Conservation (phyloP, 352 stramenopile species). For the Phytophthora capsici region DNA sequence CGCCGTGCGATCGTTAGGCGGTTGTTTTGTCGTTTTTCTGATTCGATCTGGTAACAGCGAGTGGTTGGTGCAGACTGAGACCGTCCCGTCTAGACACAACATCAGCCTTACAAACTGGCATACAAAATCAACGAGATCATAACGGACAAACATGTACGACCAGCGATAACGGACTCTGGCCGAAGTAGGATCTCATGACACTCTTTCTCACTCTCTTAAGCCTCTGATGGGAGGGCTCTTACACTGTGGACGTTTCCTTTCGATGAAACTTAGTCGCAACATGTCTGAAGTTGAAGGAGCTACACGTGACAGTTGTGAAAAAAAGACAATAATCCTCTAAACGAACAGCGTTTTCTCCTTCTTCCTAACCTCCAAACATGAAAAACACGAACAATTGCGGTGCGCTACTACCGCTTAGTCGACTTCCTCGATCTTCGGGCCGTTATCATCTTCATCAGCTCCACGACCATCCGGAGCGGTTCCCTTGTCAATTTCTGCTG, state of each 20-base stretch:
- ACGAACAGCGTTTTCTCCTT: no score
- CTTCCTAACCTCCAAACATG: not conserved
- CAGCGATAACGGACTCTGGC: slow-evolving; percentile 2
- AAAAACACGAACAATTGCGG: not conserved
- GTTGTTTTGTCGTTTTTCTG: slow-evolving; percentile 32
- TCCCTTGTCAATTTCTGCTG: slow-evolving; percentile 52
- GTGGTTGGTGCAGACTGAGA: slow-evolving; percentile 25
- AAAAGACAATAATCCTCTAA: no score
- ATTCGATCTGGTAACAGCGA: slow-evolving; percentile 28
- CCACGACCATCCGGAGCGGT: slow-evolving; percentile 36
- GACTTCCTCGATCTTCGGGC: slow-evolving; percentile 84
- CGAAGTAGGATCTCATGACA: slow-evolving; percentile 3
- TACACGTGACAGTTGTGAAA: no score
- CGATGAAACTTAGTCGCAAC: no score
- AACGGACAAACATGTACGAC: slow-evolving; percentile 15
- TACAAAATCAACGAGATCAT: slow-evolving; percentile 10
- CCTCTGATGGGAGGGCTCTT: no score
- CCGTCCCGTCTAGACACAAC: slow-evolving; percentile 8
- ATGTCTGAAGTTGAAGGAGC: no score
- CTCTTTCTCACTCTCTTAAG: no score
- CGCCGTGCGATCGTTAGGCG: slow-evolving; percentile 24
- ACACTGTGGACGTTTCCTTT: no score
- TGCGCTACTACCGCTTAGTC: slow-evolving; percentile 42
- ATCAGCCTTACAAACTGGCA: slow-evolving; percentile 14
- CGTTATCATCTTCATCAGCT: slow-evolving; percentile 42